Conservation (phyloP, 306 rosid genomes). For the Sesbania bispinosa region DNA sequence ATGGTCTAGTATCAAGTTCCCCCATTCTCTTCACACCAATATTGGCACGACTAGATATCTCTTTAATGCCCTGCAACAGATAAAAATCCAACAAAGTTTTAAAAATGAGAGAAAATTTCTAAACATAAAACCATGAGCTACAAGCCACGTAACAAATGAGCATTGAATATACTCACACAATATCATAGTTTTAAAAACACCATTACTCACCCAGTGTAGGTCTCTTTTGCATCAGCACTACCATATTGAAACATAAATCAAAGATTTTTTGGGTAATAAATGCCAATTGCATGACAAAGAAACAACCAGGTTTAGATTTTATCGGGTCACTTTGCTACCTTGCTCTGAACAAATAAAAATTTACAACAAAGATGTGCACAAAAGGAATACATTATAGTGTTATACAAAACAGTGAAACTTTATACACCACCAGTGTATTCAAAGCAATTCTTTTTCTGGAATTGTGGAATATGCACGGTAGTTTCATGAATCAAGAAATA, state of each 20-base stretch:
- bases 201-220: not conserved
- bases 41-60: slow-evolving; percentile 39
- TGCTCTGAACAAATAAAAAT: not conserved
- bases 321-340: not conserved
- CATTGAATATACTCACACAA: not conserved
- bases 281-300: not conserved
- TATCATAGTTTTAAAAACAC: not conserved
- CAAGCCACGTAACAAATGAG: slow-evolving; percentile 12
- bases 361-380: not conserved
- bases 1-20: slow-evolving; percentile 77
- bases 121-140: not conserved
- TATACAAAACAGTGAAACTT: not conserved
- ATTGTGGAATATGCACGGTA: not conserved
- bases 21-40: slow-evolving; percentile 94
- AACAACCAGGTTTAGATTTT: not conserved
- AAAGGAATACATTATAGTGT: not conserved
- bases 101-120: not conserved
- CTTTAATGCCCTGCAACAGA: slow-evolving; percentile 59
- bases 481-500: slow-evolving; percentile 1
- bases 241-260: not conserved
- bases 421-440: not conserved
- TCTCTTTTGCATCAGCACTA: not conserved
- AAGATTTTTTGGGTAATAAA: not conserved
- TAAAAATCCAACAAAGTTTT: slow-evolving; percentile 8
- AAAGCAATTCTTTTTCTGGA: not conserved